Percentiles rank a stretch among this genome's conserved stretches.
Conservation (phyloP, 371 early-diverging fungal species). For the Lichtheimia hyalospora region DNA sequence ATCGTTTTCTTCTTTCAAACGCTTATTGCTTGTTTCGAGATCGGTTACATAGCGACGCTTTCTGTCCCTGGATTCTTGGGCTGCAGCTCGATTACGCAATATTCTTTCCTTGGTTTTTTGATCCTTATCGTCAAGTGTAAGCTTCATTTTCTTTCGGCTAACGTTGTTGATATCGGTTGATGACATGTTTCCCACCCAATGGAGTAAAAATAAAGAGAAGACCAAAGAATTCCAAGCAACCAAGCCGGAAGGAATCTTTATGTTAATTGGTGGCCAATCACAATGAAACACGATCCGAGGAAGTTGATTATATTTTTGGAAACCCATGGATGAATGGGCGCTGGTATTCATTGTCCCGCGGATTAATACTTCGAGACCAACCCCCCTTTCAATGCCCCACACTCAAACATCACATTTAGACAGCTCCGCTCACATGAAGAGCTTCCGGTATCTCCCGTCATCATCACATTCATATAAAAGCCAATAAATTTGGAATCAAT, state of each 20-base stretch:
- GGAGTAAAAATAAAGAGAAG: conserved; percentile 28
- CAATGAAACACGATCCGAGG: conserved; percentile 2
- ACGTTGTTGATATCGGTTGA: conserved; percentile 10
- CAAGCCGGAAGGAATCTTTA: neutral
- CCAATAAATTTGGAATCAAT: neutral
- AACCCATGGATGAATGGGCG: too few species aligned
- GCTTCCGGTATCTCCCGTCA: conserved; percentile 1
- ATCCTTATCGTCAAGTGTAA: conserved; percentile 45
- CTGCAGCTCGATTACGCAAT: conserved; percentile 89
- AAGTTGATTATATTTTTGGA: neutral
- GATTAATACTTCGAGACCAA: neutral
- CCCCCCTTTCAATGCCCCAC: neutral
- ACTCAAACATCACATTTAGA: neutral
- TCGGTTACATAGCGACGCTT: conserved; percentile 79
- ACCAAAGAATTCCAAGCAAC: conserved; percentile 14
- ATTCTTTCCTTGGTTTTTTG: conserved; percentile 59
- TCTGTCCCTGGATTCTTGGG: conserved; percentile 88
- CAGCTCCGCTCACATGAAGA: neutral
- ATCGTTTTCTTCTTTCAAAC: conserved; percentile 66
- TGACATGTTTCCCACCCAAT: conserved; percentile 41
- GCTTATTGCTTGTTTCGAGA: conserved; percentile 70
- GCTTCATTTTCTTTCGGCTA: conserved; percentile 26
- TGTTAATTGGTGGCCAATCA: conserved; percentile 13
- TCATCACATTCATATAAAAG: conserved; percentile 1
- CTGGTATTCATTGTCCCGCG: neutral